Conservation (phyloP, 352 stramenopile genomes). For the Globisporangium solare region DNA sequence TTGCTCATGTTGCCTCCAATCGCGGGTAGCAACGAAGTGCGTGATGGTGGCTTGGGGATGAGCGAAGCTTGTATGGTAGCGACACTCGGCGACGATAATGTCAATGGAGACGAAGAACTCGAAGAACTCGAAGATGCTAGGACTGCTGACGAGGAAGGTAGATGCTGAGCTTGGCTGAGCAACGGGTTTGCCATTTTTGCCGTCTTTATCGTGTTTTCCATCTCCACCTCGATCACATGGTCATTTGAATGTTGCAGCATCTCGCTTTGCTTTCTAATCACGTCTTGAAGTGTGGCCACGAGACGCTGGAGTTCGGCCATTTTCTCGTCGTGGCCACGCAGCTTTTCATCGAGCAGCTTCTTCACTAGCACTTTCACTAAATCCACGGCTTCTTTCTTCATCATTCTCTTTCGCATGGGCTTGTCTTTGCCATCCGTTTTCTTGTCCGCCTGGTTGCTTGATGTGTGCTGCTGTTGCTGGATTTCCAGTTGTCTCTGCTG, state of each 20-base stretch:
- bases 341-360: conserved; percentile 30
- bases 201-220: neutral
- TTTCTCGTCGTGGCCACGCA: conserved; percentile 34
- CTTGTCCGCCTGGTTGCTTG: conserved; percentile 3
- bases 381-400: conserved; percentile 43
- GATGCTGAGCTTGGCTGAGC: too few species aligned
- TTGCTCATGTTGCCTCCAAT: conserved; percentile 3
- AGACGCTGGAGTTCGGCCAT: conserved; percentile 38
- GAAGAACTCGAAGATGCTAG: neutral
- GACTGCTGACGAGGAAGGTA: too few species aligned
- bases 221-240: conserved; percentile 16
- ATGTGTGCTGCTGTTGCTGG: conserved; percentile 3
- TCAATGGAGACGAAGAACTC: neutral
- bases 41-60: conserved; percentile 7
- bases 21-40: conserved; percentile 1
- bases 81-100: neutral
- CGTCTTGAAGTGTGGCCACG: conserved; percentile 32
- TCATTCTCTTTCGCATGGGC: conserved; percentile 29
- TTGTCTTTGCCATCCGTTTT: conserved; percentile 7
- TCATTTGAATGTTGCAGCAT: conserved; percentile 33
- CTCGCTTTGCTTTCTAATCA: conserved; percentile 32
- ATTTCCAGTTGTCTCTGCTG: conserved; percentile 7
- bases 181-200: neutral
- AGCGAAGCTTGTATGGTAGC: neutral
- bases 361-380: conserved; percentile 36